Base-by-base conservation (phyloP, 192 early-diverging fungal genomes). In the Chytriomyces confervae region DNA sequence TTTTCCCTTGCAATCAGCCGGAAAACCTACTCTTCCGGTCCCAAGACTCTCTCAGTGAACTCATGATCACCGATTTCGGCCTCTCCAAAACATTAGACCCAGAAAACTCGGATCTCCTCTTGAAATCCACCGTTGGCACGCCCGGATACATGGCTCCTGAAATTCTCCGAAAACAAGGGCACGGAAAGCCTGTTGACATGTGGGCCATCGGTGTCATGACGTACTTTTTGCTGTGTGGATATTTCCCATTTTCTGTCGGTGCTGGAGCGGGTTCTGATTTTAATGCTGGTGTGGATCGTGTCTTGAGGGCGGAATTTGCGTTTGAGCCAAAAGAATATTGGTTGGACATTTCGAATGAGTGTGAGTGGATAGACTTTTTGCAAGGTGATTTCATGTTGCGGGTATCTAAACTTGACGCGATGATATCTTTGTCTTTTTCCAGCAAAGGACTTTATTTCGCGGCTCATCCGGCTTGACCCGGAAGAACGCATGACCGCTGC, bases 401-500 rank as follows among this genome's bases (percentile, higher is more conserved):
- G 36, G 36, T 36, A 36, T 36, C 36, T 36, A 36, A 36, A 36
- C 2, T 36, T 36, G 36, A 36, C 36, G 24, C 24, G 24, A 36
- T 36, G 36, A 2, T 36, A 4, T 36, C 36, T 36, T 36, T 36
- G 36, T 36, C 36, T 36, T 36, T 36, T 53, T 77, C 2, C 61
- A 93, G 94, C 94, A 23, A 92, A 92, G 82, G 89, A 93, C 71
- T 95, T 95, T 75, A 95, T 95, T 77, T 84, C 84, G 43, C 78
- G 80, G 43, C 75, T 94, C 16, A 79, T 95, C 18, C 76, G 80
- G 23, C 82, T 94, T 11, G 87, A 96, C 82, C 94, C 93, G 5
- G 62, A 79, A 8, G 85, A 90, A 60, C 94, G 96, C 51, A 83
- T 92, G 81, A 95, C 95, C 3, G 93, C 92, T 20, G 84, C 84